Base-by-base conservation (phyloP, 2,329 filamentous ascomycete genomes). In the Aotearoamyces nothofagi region DNA sequence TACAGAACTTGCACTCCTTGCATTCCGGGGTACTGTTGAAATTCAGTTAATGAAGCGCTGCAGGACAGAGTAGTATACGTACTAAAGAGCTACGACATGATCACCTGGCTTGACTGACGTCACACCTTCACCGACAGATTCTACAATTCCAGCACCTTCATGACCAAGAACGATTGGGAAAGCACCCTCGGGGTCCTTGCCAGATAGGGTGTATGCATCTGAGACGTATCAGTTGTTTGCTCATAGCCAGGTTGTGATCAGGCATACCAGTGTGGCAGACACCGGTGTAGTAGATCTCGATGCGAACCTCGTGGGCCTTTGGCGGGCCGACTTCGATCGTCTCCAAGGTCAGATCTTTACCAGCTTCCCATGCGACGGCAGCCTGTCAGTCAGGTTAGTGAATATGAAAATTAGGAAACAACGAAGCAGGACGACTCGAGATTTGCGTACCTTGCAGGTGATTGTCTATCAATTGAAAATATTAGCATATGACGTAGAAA, bases 1-100 rank as follows among this genome's bases (percentile, higher is more conserved):
- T 90, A 78, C 90, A 98, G 70, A 96, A 96, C 66, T 96, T 96
- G 75, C 90, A 98, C 58, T 96, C 87, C 44, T 72, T 67, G 65
- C 90, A 96, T 63, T 96, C 87, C 41, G 90, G 90, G 26, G 86
- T 96, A 66, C 84, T 92, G 49, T 2, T 17, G 5, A 15, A 13
- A 24, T 11, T 12, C 17, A 14, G 33, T 44, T 40, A 24, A 17
- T 17, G 26, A 24, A 31, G 20, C 9, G 24, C 26, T 30, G 27
- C 14, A 16, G 19, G 30, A 24, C 26, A 39, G 27, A 41, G 31
- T 22, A 22, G 24, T n/a, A 24, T 5, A 57, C 70, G 35, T 69
- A 83, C 75, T 92, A 92, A 37, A 92, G 78, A 46, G 81, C 80
- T 44, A 90, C 65, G 37, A 94, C 87, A 51, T 92, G 76, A 63